A percentile compares a stretch with the other conserved stretches of the same genome.
Conservation (phyloP, 805 yeast genomes). For the Ogataea haglerorum region DNA sequence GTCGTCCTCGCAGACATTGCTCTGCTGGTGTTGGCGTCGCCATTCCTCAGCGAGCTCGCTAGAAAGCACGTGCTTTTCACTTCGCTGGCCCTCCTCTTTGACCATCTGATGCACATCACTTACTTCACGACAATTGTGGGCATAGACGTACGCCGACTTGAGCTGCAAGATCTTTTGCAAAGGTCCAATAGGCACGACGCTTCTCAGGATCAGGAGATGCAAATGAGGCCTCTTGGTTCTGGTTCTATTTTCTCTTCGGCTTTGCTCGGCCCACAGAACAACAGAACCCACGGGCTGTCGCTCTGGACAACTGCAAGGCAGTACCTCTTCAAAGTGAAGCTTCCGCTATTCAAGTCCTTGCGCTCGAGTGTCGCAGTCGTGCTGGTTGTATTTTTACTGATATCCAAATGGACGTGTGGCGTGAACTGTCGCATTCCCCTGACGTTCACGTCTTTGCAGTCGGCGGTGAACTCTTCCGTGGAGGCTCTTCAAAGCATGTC, state of each 20-base stretch:
- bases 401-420: constrained; percentile 36
- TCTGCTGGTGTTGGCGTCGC: constrained; percentile 25
- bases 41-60: constrained; percentile 30
- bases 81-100: constrained; percentile 48
- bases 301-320: constrained; percentile 28
- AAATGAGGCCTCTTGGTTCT: constrained; percentile 20
- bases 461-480: constrained; percentile 5
- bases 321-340: constrained; percentile 32
- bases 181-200: constrained; percentile 17
- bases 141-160: constrained; percentile 63
- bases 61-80: constrained; percentile 45
- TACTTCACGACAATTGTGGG: constrained; percentile 63
- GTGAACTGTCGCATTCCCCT: constrained; percentile 10
- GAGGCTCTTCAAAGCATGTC: constrained; percentile 14
- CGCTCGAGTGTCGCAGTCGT: constrained; percentile 29
- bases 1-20: constrained; percentile 26
- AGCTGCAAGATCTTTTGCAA: constrained; percentile 51
- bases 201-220: constrained; percentile 1
- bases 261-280: constrained; percentile 9
- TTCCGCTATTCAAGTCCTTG: constrained; percentile 37
- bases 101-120: constrained; percentile 59
- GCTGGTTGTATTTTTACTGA: constrained; percentile 28
- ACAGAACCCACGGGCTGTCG: constrained; percentile 9
- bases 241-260: constrained; percentile 23
- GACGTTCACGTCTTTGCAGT: neutral